phyloP scores from a whole-genome alignment of 805 yeast genomes.

The Yarrowia deformans region DNA sequence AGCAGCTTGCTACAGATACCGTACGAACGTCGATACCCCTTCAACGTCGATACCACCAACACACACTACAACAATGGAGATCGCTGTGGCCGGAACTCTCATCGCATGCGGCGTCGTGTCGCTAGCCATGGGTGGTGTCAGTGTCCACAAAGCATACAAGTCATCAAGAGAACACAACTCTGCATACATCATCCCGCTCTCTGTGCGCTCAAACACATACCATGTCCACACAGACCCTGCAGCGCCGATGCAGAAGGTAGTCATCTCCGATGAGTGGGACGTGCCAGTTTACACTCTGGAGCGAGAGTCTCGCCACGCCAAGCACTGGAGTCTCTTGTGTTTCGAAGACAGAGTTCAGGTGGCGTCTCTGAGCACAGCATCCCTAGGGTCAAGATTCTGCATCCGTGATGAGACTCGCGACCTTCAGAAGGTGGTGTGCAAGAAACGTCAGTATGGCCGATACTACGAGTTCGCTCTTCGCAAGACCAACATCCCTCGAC shows the following conservation, averaged over 20 bases:
- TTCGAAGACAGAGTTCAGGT: constrained; percentile 33
- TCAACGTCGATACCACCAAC: neutral
- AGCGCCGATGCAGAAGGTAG: constrained; percentile 25
- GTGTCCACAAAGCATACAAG: constrained; percentile 38
- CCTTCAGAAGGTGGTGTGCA: constrained; percentile 35
- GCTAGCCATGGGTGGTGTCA: constrained; percentile 33
- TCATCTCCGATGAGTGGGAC: constrained; percentile 30
- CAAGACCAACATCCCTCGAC: constrained; percentile 16
- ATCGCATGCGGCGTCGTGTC: constrained; percentile 35
- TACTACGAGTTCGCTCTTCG: constrained; percentile 22
- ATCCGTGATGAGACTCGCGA: constrained; percentile 29
- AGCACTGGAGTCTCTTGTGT: constrained; percentile 37
- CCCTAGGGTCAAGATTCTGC: constrained; percentile 28
- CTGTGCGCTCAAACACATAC: constrained; percentile 20
- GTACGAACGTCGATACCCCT: neutral
- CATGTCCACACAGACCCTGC: constrained; percentile 16
- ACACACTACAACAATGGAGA: constrained; percentile 12
- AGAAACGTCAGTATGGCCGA: constrained; percentile 17
- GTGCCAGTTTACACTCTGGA: constrained; percentile 23
- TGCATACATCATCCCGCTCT: constrained; percentile 26
- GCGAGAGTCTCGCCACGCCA: constrained; percentile 26
- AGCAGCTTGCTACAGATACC: neutral
- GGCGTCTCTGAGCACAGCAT: constrained; percentile 32
- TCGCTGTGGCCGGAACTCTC: constrained; percentile 26
- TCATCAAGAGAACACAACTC: constrained; percentile 11